Evolutionary conservation across 202 grass and related monocot genomes (phyloP).

Genomic region (Zizania palustris): DNA sequence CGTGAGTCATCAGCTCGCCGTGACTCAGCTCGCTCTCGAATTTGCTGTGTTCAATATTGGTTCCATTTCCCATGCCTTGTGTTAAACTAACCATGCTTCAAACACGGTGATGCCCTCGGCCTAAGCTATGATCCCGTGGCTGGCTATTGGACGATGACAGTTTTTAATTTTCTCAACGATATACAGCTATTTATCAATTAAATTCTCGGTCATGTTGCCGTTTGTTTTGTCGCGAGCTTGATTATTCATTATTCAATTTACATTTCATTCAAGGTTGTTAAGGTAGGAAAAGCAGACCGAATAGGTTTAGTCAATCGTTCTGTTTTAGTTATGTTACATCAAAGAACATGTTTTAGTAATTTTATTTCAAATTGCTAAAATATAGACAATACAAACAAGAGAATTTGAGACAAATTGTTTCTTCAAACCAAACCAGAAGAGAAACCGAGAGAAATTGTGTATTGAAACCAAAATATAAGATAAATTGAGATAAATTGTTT

Average conservation of each 20-base stretch:
- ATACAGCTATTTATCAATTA: neutral
- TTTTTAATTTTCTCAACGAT: neutral
- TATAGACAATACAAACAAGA: no score
- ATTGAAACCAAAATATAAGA: no score
- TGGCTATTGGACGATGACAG: neutral
- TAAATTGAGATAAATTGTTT: no score
- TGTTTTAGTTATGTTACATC: no score
- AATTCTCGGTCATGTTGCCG: neutral
- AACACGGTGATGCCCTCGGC: slow-evolving; percentile 13
- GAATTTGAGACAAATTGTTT: no score
- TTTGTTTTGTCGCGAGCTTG: neutral
- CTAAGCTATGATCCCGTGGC: neutral
- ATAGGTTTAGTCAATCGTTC: no score
- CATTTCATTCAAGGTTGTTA: no score
- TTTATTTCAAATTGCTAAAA: no score
- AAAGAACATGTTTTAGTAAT: no score
- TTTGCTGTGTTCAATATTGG: slow-evolving; percentile 29
- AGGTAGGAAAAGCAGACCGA: no score
- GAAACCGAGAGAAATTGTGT: no score
- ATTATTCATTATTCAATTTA: neutral
- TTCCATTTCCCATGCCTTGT: slow-evolving; percentile 17
- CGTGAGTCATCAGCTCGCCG: neutral
- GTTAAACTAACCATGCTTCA: slow-evolving; percentile 28
- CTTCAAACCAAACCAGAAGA: no score
- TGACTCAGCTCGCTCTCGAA: neutral